Evolutionary conservation across 2,329 filamentous ascomycete species (phyloP).

Genomic region (Ceratocystis lukuohia): DNA sequence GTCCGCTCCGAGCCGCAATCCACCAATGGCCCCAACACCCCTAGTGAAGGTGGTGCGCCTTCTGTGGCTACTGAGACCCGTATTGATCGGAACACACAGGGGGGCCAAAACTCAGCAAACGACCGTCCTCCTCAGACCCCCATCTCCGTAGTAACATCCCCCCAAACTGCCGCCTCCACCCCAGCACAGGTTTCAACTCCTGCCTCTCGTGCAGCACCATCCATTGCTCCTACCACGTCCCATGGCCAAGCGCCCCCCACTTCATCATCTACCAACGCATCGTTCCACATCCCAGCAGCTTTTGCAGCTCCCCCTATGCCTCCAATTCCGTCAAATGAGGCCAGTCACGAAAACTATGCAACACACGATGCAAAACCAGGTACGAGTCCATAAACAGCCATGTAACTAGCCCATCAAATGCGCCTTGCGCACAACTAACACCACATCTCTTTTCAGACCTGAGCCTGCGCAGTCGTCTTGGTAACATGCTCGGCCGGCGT

Average conservation of each 20-base stretch:
- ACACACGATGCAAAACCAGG: conserved; percentile 23
- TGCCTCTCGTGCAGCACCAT: conserved; percentile 8
- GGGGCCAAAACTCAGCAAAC: background rate
- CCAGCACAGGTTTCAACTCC: conserved; percentile 14
- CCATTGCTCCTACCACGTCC: conserved; percentile 14
- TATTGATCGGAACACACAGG: background rate
- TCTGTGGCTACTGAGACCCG: conserved; percentile 6
- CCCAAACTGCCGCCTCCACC: conserved; percentile 13
- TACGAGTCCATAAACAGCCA: background rate
- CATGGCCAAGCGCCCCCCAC: conserved; percentile 13
- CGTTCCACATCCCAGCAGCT: conserved; percentile 12
- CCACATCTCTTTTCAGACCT: background rate
- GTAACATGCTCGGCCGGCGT: conserved; percentile 54
- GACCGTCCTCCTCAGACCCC: conserved; percentile 15
- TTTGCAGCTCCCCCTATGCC: conserved; percentile 18
- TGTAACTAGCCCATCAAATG: background rate
- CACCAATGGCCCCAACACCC: conserved; percentile 3
- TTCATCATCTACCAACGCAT: conserved; percentile 11
- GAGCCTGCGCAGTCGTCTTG: conserved; percentile 38
- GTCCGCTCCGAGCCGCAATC: conserved; percentile 22
- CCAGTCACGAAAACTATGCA: conserved; percentile 33
- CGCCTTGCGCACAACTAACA: background rate
- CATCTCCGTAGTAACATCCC: conserved; percentile 13
- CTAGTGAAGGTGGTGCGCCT: background rate
- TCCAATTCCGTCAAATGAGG: conserved; percentile 26